phyloP scores from a whole-genome alignment of 306 rosid species.

The Trichosanthes cucumerina region DNA sequence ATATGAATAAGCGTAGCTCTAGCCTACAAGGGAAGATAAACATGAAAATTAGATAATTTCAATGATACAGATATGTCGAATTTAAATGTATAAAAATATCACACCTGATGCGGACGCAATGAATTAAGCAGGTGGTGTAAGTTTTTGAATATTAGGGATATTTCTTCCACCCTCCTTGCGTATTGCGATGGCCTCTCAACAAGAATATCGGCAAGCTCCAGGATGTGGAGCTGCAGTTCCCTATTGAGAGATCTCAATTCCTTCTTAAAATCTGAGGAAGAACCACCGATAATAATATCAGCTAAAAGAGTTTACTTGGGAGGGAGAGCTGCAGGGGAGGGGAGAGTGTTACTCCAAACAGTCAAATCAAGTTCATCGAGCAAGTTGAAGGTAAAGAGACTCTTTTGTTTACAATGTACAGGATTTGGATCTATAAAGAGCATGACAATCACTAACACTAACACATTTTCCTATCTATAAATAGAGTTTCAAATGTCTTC shows the following conservation, averaged over 20 bases:
- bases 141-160: constrained; percentile 86
- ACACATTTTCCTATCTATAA: not conserved
- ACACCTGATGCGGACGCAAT: constrained; percentile 86
- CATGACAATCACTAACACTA: not conserved
- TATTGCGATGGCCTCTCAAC: constrained; percentile 89
- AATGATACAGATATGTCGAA: not conserved
- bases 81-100: not conserved
- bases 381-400: not conserved
- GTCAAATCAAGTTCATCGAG: not conserved
- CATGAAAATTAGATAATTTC: not conserved
- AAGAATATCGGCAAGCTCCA: constrained; percentile 95
- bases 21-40: constrained; percentile 40
- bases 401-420: not conserved
- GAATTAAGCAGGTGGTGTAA: constrained; percentile 87
- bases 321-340: not conserved
- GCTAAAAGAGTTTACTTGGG: not conserved
- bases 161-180: constrained; percentile 93
- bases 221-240: constrained; percentile 69
- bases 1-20: constrained; percentile 82
- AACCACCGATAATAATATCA: not conserved
- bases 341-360: not conserved
- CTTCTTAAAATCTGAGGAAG: constrained; percentile 65
- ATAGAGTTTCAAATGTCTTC: not conserved
- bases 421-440: not conserved
- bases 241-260: constrained; percentile 79